A percentile compares a stretch with the other conserved stretches of the same genome.
These are phyloP conservation scores for Apophysomyces ossiformis DNA, from an alignment of 371 early-diverging fungal species.

Conservation along the genomic window DNA sequence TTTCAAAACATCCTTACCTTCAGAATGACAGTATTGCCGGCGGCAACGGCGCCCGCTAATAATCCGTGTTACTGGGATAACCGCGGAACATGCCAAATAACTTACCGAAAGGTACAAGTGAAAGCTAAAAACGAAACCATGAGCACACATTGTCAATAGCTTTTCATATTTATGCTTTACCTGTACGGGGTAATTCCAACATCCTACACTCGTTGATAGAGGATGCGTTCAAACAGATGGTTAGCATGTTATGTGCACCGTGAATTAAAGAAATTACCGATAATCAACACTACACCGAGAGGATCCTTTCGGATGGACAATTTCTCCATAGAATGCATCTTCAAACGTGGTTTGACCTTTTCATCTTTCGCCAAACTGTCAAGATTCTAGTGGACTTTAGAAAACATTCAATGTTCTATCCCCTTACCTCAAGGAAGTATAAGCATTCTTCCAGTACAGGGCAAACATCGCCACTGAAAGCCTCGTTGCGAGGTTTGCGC, in stretches of 20 bases:
- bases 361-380: conserved; percentile 66
- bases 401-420: background rate
- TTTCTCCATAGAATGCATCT: conserved; percentile 40
- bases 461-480: conserved; percentile 67
- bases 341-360: conserved; percentile 36
- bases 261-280: conserved; percentile 33
- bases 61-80: conserved; percentile 23
- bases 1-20: conserved; percentile 46
- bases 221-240: background rate
- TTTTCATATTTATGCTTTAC: conserved; percentile 16
- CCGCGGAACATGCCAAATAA: background rate
- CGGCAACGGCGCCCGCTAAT: conserved; percentile 84
- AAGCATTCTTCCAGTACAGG: conserved; percentile 60
- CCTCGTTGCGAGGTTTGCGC: conserved; percentile 60
- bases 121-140: conserved; percentile 14
- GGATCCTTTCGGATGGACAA: conserved; percentile 74
- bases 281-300: conserved; percentile 71
- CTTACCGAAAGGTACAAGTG: conserved; percentile 32
- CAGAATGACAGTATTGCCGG: conserved; percentile 80
- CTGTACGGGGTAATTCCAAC: conserved; percentile 57
- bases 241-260: background rate
- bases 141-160: background rate
- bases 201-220: conserved; percentile 21
- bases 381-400: conserved; percentile 45
- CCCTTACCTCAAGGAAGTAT: conserved; percentile 42